phyloP scores from a whole-genome alignment of 345 rosid genomes.

The Euphorbia lathyris region DNA sequence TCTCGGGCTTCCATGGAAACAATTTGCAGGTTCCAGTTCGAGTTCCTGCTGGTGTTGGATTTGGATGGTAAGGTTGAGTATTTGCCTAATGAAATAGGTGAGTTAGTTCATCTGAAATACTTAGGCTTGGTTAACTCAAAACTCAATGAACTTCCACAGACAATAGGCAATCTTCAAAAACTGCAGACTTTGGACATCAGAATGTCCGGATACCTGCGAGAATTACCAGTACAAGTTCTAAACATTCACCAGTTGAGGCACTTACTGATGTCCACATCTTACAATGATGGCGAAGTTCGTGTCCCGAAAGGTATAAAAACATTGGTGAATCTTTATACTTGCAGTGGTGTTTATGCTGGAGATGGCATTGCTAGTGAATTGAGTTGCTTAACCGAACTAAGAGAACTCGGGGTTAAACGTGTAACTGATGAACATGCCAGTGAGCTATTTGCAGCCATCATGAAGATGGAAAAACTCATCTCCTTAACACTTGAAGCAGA shows the following conservation, averaged over 20 bases:
- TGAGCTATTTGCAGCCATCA: conserved; percentile 10
- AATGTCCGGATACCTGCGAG: background rate
- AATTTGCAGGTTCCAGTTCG: conserved; percentile 11
- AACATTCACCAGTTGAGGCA: conserved; percentile 16
- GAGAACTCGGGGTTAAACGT: conserved; percentile 11
- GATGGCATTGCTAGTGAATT: conserved; percentile 16
- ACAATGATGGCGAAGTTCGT: background rate
- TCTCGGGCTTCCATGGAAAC: conserved; percentile 14
- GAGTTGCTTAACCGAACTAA: conserved; percentile 11
- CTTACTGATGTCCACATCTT: conserved; percentile 7
- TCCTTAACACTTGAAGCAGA: conserved; percentile 16
- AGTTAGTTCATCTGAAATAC: conserved; percentile 16
- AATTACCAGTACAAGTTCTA: conserved; percentile 3
- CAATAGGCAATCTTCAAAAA: conserved; percentile 13
- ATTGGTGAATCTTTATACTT: conserved; percentile 6
- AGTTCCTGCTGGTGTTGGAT: conserved; percentile 18
- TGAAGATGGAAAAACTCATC: conserved; percentile 15
- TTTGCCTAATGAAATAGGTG: conserved; percentile 18
- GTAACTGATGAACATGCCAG: conserved; percentile 10
- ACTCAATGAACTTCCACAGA: conserved; percentile 15
- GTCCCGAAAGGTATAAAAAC: conserved; percentile 12
- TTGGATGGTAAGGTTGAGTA: background rate
- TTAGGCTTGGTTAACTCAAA: conserved; percentile 6
- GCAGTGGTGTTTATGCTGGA: conserved; percentile 22
- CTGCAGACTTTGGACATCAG: conserved; percentile 17